phyloP scores from a whole-genome alignment of 2,329 filamentous ascomycete species.

The Aspergillus pseudotamarii region DNA sequence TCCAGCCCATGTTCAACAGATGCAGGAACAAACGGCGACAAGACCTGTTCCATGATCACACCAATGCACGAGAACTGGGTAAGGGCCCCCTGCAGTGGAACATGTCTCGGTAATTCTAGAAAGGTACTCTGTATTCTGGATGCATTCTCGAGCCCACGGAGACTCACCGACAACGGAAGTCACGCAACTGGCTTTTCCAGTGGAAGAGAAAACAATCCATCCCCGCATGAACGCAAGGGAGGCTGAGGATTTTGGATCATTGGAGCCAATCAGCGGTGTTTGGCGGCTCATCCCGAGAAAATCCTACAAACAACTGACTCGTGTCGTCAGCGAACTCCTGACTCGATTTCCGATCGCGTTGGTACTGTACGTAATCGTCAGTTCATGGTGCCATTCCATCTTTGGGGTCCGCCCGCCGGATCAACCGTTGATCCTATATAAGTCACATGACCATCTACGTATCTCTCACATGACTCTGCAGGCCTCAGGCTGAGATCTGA shows the following conservation, averaged over 20 bases:
- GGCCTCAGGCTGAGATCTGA: conserved; percentile 18
- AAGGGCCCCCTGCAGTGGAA: not conserved
- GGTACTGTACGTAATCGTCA: conserved; percentile 1
- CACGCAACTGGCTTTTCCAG: not conserved
- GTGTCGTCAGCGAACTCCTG: conserved; percentile 26
- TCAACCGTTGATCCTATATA: not conserved
- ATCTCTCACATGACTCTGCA: not conserved
- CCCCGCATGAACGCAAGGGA: conserved; percentile 21
- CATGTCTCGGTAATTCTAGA: not conserved
- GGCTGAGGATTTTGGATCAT: conserved; percentile 3
- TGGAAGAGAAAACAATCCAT: not conserved
- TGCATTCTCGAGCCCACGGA: not conserved
- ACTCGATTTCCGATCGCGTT: not conserved
- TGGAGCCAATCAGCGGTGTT: conserved; percentile 14
- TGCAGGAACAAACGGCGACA: not conserved
- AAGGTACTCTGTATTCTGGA: not conserved
- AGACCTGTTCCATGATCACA: not conserved
- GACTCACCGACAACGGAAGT: not conserved
- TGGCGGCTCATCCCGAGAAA: conserved; percentile 14
- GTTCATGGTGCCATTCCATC: not conserved
- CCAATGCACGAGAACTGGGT: not conserved
- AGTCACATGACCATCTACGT: conserved; percentile 11
- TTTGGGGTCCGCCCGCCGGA: not conserved
- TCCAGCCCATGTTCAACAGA: not conserved
- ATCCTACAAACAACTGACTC: conserved; percentile 21